Base-by-base conservation (phyloP, 176 grass and related monocot species). In the Triticum urartu region DNA sequence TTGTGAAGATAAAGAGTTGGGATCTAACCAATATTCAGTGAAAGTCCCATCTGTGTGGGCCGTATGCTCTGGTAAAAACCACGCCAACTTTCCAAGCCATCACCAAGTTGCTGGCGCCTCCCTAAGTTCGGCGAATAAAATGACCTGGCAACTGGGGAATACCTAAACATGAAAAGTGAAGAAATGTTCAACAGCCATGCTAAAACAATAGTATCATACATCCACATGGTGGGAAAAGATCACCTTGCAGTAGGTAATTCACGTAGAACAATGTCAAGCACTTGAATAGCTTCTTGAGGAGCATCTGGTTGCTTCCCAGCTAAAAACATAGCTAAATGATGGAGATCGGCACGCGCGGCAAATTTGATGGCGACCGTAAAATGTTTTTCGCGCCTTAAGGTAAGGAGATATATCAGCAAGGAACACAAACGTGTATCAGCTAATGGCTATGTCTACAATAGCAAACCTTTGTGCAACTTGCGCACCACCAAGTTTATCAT, bases 41-140 rank as follows among this genome's bases (percentile, higher is more conserved):
- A 94, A 25, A 94, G 83, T 18, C 92, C 92, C 92, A 94, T 94
- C 45, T 94, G 92, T 42, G 92, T 94, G 6, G 92, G 92, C 9
- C 92, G 89, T 79, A 94, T 91, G 67, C 92, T 94, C 66, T 94
- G 92, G 75, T 94, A 94, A 86, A 94, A 94, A 42, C 92, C 92
- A 70, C 86, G 79, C 92, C 92, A 94, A 68, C 86, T 91, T 82
- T 91, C 92, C 83, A 94, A 81, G 34, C 92, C 92, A 62, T 94
- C 89, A 71, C 92, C 92, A 83, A 94, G 86, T 43, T 86, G 81
- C 61, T 91, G 89, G 22, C 89, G 79, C 56, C 83, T 84, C 38
- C 89, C 92, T 79, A 94, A 77, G 72, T 91, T 84, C 30, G 92
- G 92, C 45, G 92, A 94, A 91, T 91, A 94, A 86, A 94, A 94